These are phyloP conservation scores for Exobasidium rhododendri DNA, from an alignment of 1,284 basidiomycete species.

Conservation along the genomic window DNA sequence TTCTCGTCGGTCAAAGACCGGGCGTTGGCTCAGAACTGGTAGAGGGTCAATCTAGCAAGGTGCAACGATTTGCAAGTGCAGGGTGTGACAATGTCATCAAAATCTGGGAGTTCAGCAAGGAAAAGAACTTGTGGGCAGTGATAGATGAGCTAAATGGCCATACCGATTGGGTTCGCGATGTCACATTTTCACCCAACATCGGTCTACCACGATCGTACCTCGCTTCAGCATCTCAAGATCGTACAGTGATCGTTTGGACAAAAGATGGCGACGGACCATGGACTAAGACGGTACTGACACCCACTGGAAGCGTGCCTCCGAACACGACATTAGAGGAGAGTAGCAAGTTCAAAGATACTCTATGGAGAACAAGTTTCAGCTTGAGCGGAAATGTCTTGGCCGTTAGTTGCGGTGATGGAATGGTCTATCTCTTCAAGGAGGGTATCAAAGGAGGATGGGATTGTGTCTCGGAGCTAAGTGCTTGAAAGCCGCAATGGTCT, in stretches of 20 bases:
- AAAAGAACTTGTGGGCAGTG: conserved; percentile 45
- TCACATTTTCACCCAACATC: conserved; percentile 95
- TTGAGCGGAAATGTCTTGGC: conserved; percentile 92
- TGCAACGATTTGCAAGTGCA: conserved; percentile 73
- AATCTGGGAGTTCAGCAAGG: conserved; percentile 74
- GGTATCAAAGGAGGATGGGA: conserved; percentile 91
- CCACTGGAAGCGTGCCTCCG: conserved; percentile 3
- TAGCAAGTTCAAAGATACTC: conserved; percentile 57
- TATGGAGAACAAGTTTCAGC: conserved; percentile 97
- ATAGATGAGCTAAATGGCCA: conserved; percentile 59
- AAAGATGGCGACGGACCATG: conserved; percentile 77
- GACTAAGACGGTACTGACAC: conserved; percentile 75
- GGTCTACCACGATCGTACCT: conserved; percentile 91
- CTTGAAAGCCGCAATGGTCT: background rate
- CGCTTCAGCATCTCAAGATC: conserved; percentile 84
- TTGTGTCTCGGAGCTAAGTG: conserved; percentile 57
- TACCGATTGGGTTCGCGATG: conserved; percentile 95
- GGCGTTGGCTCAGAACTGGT: conserved; percentile 14
- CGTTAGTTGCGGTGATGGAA: conserved; percentile 95
- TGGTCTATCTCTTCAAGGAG: conserved; percentile 98
- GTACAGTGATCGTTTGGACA: conserved; percentile 89
- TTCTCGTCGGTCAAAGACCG: conserved; percentile 34
- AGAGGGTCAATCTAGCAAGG: conserved; percentile 60
- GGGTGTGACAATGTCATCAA: conserved; percentile 95
- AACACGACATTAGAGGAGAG: background rate